These are phyloP conservation scores for Ogataea siamensis DNA, from an alignment of 805 yeast species.

Conservation along the genomic window DNA sequence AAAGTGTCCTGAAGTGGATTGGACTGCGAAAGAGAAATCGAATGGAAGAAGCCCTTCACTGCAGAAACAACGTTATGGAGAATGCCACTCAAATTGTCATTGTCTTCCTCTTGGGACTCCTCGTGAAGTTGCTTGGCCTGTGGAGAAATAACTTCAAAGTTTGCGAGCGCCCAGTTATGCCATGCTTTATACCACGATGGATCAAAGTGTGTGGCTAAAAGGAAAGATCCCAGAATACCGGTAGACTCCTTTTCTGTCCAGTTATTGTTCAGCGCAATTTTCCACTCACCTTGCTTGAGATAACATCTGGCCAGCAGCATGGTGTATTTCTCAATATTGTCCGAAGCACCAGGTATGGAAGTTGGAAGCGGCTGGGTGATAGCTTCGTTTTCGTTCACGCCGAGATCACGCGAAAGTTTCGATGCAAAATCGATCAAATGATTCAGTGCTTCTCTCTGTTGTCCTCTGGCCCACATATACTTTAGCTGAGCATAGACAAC, in stretches of 20 bases:
- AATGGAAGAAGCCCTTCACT: slow-evolving; percentile 91
- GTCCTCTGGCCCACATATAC: slow-evolving; percentile 96
- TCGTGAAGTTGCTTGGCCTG: slow-evolving; percentile 29
- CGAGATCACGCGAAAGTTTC: slow-evolving; percentile 83
- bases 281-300: slow-evolving; percentile 98
- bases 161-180: slow-evolving; percentile 99
- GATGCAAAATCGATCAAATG: slow-evolving; percentile 89
- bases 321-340: slow-evolving; percentile 79
- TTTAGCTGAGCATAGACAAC: slow-evolving; percentile 96
- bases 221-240: slow-evolving; percentile 84
- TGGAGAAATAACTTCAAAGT: slow-evolving; percentile 87
- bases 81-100: slow-evolving; percentile 52
- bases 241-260: slow-evolving; percentile 78
- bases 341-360: slow-evolving; percentile 64
- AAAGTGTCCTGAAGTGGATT: slow-evolving; percentile 91
- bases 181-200: slow-evolving; percentile 95
- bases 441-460: slow-evolving; percentile 78
- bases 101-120: slow-evolving; percentile 19
- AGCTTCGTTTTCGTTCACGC: slow-evolving; percentile 81
- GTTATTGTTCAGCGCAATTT: slow-evolving; percentile 69
- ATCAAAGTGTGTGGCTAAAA: slow-evolving; percentile 94
- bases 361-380: slow-evolving; percentile 84
- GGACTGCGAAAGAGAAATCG: slow-evolving; percentile 81
- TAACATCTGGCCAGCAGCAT: slow-evolving; percentile 88
- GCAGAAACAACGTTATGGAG: slow-evolving; percentile 94